These are phyloP conservation scores for Blyttiomyces sp. DNA, from an alignment of 371 early-diverging fungal species.

Conservation along the genomic window DNA sequence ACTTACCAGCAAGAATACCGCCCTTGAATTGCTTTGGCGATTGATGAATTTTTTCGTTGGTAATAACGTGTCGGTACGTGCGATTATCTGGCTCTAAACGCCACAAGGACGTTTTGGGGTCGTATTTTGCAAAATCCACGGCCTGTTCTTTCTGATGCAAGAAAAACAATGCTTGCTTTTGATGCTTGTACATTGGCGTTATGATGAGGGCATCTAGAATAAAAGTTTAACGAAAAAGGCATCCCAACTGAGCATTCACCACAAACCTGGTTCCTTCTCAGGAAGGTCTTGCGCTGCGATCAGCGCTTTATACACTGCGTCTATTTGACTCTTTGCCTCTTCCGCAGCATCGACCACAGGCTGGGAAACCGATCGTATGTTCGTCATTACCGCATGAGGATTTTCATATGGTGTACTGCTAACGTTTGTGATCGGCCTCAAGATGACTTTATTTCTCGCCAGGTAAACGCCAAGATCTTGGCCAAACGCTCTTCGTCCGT, in stretches of 20 bases:
- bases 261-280: slow-evolving; percentile 44
- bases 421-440: not conserved
- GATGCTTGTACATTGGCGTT: slow-evolving; percentile 57
- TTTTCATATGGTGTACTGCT: slow-evolving; percentile 9
- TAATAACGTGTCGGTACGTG: slow-evolving; percentile 45
- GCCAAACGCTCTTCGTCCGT: not conserved
- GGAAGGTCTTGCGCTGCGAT: slow-evolving; percentile 51
- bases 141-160: slow-evolving; percentile 54
- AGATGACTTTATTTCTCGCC: not conserved
- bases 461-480: not conserved
- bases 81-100: slow-evolving; percentile 13
- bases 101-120: slow-evolving; percentile 29
- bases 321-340: slow-evolving; percentile 54
- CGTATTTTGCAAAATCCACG: slow-evolving; percentile 35
- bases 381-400: slow-evolving; percentile 3
- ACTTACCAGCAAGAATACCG: slow-evolving; percentile 41
- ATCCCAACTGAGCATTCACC: not conserved
- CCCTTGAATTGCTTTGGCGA: slow-evolving; percentile 39
- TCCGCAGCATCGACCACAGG: slow-evolving; percentile 14
- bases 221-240: not conserved
- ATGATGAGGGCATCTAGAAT: slow-evolving; percentile 28
- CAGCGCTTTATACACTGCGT: slow-evolving; percentile 53
- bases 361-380: not conserved
- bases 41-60: slow-evolving; percentile 34
- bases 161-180: slow-evolving; percentile 61